Evolutionary conservation across 2,329 filamentous ascomycete species (phyloP).

Genomic region (Fusarium sp.): DNA sequence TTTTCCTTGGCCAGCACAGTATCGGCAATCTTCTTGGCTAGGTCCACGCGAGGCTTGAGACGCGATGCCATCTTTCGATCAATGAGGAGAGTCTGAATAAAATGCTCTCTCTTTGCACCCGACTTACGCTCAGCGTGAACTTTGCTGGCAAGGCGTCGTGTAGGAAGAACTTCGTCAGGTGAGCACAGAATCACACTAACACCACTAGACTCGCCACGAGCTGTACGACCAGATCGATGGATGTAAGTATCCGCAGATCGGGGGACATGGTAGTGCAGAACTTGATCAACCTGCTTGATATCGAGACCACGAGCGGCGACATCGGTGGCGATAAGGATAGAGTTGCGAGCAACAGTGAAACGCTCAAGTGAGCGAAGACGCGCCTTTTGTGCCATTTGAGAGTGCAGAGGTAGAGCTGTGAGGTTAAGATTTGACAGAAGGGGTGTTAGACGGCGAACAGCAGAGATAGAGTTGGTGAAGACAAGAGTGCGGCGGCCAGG

Average conservation of each 20-base stretch:
- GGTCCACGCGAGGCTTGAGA: conserved; percentile 79
- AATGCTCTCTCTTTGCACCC: conserved; percentile 65
- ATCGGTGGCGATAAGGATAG: conserved; percentile 89
- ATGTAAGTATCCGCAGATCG: conserved; percentile 93
- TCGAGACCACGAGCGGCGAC: conserved; percentile 94
- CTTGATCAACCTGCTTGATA: conserved; percentile 87
- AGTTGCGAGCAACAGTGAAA: conserved; percentile 76
- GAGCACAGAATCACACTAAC: conserved; percentile 89
- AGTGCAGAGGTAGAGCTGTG: conserved; percentile 83
- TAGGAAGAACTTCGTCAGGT: conserved; percentile 89
- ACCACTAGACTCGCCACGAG: conserved; percentile 81
- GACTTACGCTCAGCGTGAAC: conserved; percentile 75
- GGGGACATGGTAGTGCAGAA: conserved; percentile 96
- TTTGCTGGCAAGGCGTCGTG: conserved; percentile 85
- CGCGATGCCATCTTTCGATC: conserved; percentile 82
- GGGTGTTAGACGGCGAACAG: conserved; percentile 86
- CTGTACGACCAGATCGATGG: conserved; percentile 93
- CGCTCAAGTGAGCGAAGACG: conserved; percentile 92
- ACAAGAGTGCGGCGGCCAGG: conserved; percentile 84
- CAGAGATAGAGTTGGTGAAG: conserved; percentile 96
- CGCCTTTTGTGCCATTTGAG: conserved; percentile 95
- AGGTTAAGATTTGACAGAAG: conserved; percentile 86
- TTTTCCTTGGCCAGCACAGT: conserved; percentile 88
- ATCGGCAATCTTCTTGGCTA: conserved; percentile 91
- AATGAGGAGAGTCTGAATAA: conserved; percentile 84